Evolutionary conservation across 2,329 filamentous ascomycete genomes (phyloP), one percentile per base, ranked within the genome.

Genomic region (Pseudogymnoascus sp.): DNA sequence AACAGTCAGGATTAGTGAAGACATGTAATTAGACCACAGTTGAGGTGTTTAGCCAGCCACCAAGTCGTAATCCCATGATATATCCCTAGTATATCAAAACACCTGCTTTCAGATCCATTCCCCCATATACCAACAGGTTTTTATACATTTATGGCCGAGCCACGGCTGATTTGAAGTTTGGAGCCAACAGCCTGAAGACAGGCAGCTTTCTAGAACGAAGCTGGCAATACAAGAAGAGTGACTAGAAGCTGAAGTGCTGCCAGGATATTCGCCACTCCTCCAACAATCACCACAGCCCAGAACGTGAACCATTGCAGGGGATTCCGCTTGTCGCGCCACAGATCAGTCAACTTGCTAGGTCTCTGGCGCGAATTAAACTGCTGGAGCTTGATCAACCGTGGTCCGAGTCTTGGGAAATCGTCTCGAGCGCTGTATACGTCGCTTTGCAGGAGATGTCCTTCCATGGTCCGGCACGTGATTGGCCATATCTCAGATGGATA

Each of bases 291-390:
- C 6, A 69, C 67, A 12, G 67, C 67, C 68, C 67, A 70, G 60
- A 70, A 70, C 1, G 67, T 70, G 42, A 66, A 68, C 66, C 66
- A 70, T 60, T 66, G 67, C 12, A 68, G 28, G 5, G 62, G 58
- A 62, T 68, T 62, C 22, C 68, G 61, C 45, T 64, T 63, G 58
- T 70, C 67, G 30, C 61, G 28, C 67, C 67, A 70, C n/a, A 70
- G 33, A 16, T 62, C 64, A 14, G 45, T 36, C 6, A 68, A 23
- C n/a, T 61, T 64, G 28, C 61, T 66, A 9, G 67, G 67, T 39
- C 63, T 62, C 42, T 66, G 63, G 14, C 63, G 42, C 36, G 23
- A 28, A 45, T 58, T 62, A 35, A 66, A 66, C 19, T 58, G 25
- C 59, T 65, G 58, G 16, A 67, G 35, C 49, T 64, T 62, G 36